Conservation (phyloP, 2,329 filamentous ascomycete genomes). For the Aspergillus nomiae region DNA sequence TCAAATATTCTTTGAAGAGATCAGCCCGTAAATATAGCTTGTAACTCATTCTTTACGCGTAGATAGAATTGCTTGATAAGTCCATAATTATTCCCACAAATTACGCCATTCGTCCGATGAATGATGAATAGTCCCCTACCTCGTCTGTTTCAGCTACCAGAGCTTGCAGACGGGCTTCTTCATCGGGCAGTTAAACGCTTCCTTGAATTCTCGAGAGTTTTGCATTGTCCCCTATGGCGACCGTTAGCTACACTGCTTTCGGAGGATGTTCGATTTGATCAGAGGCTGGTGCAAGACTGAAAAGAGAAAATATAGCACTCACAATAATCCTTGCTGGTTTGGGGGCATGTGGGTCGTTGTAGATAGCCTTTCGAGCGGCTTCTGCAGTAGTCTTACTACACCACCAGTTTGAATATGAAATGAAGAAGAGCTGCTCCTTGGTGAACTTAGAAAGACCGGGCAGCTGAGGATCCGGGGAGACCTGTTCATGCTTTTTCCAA, state of each 20-base stretch:
- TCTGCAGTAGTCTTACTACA: conserved; percentile 66
- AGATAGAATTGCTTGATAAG: not conserved
- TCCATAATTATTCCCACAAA: too few species aligned
- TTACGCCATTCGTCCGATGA: not conserved
- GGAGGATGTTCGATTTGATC: not conserved
- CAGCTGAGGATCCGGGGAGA: conserved; percentile 56
- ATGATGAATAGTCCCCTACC: not conserved
- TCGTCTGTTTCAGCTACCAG: conserved; percentile 54
- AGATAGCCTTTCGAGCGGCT: conserved; percentile 58
- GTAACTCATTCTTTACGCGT: not conserved
- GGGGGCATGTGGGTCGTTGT: conserved; percentile 67
- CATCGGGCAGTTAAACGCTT: conserved; percentile 66
- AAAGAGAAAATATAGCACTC: conserved; percentile 19
- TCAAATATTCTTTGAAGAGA: too few species aligned
- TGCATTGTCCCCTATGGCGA: conserved; percentile 58
- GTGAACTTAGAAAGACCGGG: conserved; percentile 65
- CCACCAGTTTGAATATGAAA: conserved; percentile 66
- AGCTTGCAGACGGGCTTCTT: conserved; percentile 70
- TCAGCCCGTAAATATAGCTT: not conserved
- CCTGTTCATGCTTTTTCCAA: conserved; percentile 62
- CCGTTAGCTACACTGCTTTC: conserved; percentile 14
- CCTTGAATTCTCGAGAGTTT: conserved; percentile 68
- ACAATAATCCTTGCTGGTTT: conserved; percentile 60
- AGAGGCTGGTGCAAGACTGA: not conserved
- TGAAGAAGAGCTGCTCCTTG: conserved; percentile 70